Conservation (phyloP, 345 rosid genomes). For the Linum lewisii region DNA sequence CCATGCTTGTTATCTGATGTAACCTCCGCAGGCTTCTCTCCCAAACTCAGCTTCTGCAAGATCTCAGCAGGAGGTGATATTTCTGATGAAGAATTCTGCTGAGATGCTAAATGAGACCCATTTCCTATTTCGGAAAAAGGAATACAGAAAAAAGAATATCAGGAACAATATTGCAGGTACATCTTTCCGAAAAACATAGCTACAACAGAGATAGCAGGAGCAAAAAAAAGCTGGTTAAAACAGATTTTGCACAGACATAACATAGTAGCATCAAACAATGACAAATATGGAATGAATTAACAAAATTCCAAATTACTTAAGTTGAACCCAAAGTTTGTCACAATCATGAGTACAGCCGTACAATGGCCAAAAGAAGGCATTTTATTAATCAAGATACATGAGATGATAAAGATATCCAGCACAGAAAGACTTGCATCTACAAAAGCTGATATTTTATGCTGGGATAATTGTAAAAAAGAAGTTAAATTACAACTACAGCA, state of each 20-base stretch:
- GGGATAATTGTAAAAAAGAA: neutral
- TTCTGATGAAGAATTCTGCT: conserved; percentile 14
- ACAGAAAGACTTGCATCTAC: neutral
- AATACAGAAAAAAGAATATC: conserved; percentile 1
- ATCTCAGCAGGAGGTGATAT: conserved; percentile 19
- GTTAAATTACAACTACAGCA: neutral
- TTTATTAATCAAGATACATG: too few relatives aligned
- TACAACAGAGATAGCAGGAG: neutral
- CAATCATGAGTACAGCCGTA: neutral
- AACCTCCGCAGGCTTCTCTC: conserved; percentile 12
- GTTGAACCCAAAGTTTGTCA: neutral
- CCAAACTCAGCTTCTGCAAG: conserved; percentile 28
- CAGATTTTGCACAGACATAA: neutral
- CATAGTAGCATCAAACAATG: neutral
- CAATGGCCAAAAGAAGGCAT: neutral
- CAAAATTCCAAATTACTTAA: too few relatives aligned
- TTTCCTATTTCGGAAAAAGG: conserved; percentile 13
- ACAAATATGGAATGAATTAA: too few relatives aligned
- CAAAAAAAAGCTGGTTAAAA: neutral
- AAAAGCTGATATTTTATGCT: neutral
- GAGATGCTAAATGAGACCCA: conserved; percentile 6
- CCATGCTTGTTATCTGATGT: conserved; percentile 15
- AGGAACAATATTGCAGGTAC: neutral
- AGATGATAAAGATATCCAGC: neutral
- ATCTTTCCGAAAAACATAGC: neutral